Conservation (phyloP, 345 rosid genomes). For the Eucalyptus viminalis region DNA sequence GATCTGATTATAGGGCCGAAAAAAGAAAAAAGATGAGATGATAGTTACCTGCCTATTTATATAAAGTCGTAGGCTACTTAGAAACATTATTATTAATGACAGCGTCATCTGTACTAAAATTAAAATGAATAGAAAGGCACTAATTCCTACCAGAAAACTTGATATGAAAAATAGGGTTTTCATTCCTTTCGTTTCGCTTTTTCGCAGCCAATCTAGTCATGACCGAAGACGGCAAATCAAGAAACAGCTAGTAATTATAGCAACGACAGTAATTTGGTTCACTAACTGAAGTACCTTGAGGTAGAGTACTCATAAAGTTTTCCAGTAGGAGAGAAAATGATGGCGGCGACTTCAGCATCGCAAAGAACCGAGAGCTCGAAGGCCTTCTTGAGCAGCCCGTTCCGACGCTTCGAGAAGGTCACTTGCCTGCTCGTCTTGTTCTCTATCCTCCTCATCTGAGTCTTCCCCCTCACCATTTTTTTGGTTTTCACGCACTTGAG, state of each 20-base stretch:
- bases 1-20: neutral
- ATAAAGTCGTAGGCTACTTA: neutral
- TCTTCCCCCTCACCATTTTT: neutral
- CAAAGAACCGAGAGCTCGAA: neutral
- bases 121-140: neutral
- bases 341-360: neutral
- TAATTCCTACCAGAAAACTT: neutral
- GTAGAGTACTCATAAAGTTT: neutral
- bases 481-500: neutral
- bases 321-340: neutral
- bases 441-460: neutral
- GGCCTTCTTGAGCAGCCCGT: constrained; percentile 1
- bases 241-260: neutral
- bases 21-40: neutral
- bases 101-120: neutral
- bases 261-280: neutral
- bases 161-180: neutral
- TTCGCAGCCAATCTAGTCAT: neutral
- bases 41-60: neutral
- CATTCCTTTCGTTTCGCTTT: neutral
- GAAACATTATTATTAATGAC: neutral
- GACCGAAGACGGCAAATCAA: neutral
- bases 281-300: neutral
- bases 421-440: neutral
- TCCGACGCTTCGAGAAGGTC: constrained; percentile 2